Conservation (phyloP, 2,329 filamentous ascomycete species). For the Stachybotrys chartarum region DNA sequence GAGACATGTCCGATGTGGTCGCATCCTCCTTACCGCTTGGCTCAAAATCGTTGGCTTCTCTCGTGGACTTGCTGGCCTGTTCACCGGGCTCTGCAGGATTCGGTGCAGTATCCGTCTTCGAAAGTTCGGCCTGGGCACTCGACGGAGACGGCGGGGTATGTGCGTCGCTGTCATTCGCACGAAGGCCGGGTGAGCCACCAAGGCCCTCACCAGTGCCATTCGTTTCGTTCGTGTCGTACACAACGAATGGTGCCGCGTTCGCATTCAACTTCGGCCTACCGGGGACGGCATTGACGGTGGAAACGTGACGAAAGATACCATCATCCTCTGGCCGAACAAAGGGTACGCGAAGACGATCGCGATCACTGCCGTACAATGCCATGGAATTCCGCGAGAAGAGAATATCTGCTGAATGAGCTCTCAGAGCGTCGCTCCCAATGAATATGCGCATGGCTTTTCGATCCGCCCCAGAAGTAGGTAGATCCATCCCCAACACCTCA, state of each 20-base stretch:
- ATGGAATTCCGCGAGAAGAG: constrained; percentile 88
- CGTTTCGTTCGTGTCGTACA: constrained; percentile 21
- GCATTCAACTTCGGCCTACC: constrained; percentile 55
- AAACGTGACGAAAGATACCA: constrained; percentile 67
- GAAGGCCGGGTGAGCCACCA: constrained; percentile 8
- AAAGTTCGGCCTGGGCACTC: constrained; percentile 24
- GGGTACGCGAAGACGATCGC: constrained; percentile 81
- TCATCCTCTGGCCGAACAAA: constrained; percentile 91
- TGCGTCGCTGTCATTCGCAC: constrained; percentile 15
- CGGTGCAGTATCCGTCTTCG: constrained; percentile 24
- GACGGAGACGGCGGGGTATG: constrained; percentile 26
- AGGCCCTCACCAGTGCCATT: constrained; percentile 9
- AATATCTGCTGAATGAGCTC: constrained; percentile 81
- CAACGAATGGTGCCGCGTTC: constrained; percentile 33
- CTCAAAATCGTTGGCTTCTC: constrained; percentile 13
- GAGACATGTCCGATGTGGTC: constrained; percentile 20
- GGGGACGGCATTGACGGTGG: constrained; percentile 49
- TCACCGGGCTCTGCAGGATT: constrained; percentile 35
- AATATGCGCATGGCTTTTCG: constrained; percentile 72
- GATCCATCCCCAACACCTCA: constrained; percentile 56
- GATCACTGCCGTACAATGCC: constrained; percentile 78
- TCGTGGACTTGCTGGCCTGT: constrained; percentile 32
- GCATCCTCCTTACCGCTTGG: constrained; percentile 18
- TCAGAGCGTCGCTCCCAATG: constrained; percentile 80
- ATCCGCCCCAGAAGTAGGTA: constrained; percentile 25